Base-by-base conservation (phyloP, 2,329 filamentous ascomycete genomes). In the Apiospora aurea region DNA sequence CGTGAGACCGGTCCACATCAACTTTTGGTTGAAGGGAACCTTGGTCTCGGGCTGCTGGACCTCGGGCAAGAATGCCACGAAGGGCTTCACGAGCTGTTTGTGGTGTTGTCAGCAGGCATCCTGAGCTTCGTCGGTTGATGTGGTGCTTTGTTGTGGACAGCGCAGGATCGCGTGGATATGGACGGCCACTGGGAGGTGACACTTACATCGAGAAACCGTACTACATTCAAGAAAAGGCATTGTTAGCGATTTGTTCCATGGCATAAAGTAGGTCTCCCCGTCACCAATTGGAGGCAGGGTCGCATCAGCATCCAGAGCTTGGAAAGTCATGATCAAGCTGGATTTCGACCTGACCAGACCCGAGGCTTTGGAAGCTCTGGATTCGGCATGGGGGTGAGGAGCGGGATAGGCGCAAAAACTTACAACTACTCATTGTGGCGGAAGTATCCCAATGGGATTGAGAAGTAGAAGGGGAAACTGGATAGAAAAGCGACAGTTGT, bases 61-160 rank as follows among this genome's bases (percentile, higher is more conserved):
- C 93, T 99, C 96, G 82, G 96, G 96, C 84, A 99, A 94, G 91
- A 98, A 95, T 88, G 96, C 96, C 89, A 97, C 94, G 85, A 99
- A 99, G 82, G 96, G 96, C 88, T 99, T 99, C 88, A 99, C 96
- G 84, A 98, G 91, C 57, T 64, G 57, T 64, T 64, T n/a, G 29
- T 34, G 10, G 29, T n/a, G n/a, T 64, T n/a, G 57, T 64, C n/a
- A 64, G 57, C 57, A 64, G 34, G 10, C 57, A 41, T 64, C 57
- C 57, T 41, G 34, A 41, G 57, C 57, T 38, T 41, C 34, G n/a
- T 24, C 4, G 34, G 18, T 34, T 11, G 8, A 6, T 41, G 57
- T 13, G 34, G 18, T 64, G 34, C 21, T 64, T 64, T 34, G 34
- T 41, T 64, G 0, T 64, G 57, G 57, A 7, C n/a, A 24, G 57